phyloP scores from a whole-genome alignment of 192 early-diverging fungal species.

The Backusella mclennaniae region DNA sequence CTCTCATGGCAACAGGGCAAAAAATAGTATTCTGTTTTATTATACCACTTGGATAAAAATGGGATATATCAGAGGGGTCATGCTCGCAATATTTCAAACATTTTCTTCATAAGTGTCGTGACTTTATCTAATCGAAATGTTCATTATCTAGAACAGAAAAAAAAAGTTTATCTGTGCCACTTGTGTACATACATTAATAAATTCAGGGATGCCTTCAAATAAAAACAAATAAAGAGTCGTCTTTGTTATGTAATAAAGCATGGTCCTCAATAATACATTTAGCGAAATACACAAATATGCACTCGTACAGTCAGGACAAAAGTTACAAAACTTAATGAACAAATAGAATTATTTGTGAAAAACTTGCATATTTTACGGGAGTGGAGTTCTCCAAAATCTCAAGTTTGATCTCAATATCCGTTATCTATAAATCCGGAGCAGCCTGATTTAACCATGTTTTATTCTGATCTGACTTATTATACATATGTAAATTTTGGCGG shows the following conservation, averaged over 20 bases:
- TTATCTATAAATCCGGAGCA: not conserved
- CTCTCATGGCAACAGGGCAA: not conserved
- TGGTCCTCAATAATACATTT: not conserved
- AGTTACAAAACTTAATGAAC: not conserved
- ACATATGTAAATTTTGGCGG: not conserved
- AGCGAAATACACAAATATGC: not conserved
- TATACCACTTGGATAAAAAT: not conserved
- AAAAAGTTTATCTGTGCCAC: not conserved
- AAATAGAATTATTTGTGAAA: not conserved
- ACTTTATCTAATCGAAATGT: not conserved
- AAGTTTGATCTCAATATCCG: not conserved
- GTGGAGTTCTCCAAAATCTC: not conserved
- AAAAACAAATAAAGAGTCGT: not conserved
- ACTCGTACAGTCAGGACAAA: not conserved
- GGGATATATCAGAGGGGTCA: not conserved
- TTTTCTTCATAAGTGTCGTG: not conserved
- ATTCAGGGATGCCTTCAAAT: not conserved
- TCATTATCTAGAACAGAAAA: not conserved
- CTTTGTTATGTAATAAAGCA: not conserved
- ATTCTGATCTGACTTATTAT: not conserved
- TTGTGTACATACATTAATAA: not conserved
- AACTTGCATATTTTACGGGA: not conserved
- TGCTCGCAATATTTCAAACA: not conserved
- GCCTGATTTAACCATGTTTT: not conserved
- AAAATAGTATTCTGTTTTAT: not conserved